Conservation (phyloP, 352 stramenopile genomes). For the Pythium dissotocum region DNA sequence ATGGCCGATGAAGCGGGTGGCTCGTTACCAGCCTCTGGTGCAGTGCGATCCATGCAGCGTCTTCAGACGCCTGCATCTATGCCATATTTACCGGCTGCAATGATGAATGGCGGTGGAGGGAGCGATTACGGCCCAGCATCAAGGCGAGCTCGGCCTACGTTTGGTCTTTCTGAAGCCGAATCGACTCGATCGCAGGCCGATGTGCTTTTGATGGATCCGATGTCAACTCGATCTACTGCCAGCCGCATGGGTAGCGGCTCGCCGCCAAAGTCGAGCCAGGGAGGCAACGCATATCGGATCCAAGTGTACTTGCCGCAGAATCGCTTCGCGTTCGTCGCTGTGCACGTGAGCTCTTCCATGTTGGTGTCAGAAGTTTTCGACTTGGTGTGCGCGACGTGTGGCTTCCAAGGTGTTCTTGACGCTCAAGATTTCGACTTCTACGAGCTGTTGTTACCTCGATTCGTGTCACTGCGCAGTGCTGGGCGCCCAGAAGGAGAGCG, state of each 20-base stretch:
- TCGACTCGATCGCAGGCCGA: slow-evolving; percentile 59
- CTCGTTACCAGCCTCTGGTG: slow-evolving; percentile 48
- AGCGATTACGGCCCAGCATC: slow-evolving; percentile 23
- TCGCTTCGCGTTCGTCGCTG: slow-evolving; percentile 76
- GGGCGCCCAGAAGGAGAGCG: slow-evolving; percentile 79
- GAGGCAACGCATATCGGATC: slow-evolving; percentile 43
- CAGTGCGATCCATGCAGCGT: slow-evolving; percentile 63
- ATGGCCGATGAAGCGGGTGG: slow-evolving; percentile 33
- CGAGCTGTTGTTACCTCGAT: slow-evolving; percentile 77
- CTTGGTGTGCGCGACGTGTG: slow-evolving; percentile 72
- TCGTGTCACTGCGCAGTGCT: slow-evolving; percentile 84
- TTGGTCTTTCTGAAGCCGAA: slow-evolving; percentile 47
- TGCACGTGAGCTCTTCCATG: slow-evolving; percentile 59
- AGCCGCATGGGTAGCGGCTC: slow-evolving; percentile 33
- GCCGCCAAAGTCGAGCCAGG: slow-evolving; percentile 42
- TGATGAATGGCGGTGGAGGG: slow-evolving; percentile 5
- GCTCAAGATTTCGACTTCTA: slow-evolving; percentile 85
- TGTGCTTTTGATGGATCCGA: slow-evolving; percentile 55
- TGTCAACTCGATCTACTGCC: slow-evolving; percentile 51
- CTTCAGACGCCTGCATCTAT: slow-evolving; percentile 61
- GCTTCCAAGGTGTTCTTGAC: slow-evolving; percentile 71
- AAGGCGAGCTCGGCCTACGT: slow-evolving; percentile 52
- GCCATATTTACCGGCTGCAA: slow-evolving; percentile 27
- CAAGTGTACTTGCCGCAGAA: slow-evolving; percentile 88
- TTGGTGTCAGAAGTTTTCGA: slow-evolving; percentile 77